A percentile compares a stretch with the other conserved stretches of the same genome.
phyloP scores from a whole-genome alignment of 345 rosid genomes.

The Moricandia arvensis region DNA sequence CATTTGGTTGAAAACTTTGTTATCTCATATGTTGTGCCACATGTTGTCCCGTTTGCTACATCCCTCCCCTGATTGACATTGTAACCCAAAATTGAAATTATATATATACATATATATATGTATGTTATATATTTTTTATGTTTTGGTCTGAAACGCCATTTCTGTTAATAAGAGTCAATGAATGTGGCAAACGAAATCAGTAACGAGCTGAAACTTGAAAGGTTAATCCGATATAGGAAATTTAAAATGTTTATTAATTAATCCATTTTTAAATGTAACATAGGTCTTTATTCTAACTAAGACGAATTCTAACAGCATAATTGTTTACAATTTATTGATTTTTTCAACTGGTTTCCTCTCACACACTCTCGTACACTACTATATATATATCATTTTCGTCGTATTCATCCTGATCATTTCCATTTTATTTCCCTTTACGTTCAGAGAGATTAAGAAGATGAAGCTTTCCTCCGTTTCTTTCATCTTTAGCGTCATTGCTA shows the following conservation, averaged over 20 bases:
- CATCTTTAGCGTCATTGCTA: constrained; percentile 21
- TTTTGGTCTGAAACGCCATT: background rate
- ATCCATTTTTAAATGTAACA: background rate
- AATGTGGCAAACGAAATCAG: background rate
- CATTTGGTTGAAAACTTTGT: background rate
- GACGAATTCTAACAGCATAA: background rate
- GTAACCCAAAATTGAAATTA: background rate
- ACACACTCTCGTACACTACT: constrained; percentile 13
- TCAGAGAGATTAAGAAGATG: constrained; percentile 17
- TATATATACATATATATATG: too few species aligned
- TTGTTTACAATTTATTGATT: background rate
- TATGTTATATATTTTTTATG: background rate
- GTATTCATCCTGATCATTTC: constrained; percentile 9
- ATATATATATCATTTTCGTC: background rate
- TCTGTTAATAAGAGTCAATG: background rate
- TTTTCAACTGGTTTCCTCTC: constrained; percentile 6
- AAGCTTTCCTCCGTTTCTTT: constrained; percentile 21
- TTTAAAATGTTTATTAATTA: background rate
- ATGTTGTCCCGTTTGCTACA: background rate
- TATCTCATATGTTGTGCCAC: background rate
- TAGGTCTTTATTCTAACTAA: background rate
- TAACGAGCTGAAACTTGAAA: background rate
- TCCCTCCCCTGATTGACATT: background rate
- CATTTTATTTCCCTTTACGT: background rate
- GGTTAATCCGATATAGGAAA: background rate